Evolutionary conservation across 2,329 filamentous ascomycete species (phyloP).

Genomic region (Cytospora leucostoma): DNA sequence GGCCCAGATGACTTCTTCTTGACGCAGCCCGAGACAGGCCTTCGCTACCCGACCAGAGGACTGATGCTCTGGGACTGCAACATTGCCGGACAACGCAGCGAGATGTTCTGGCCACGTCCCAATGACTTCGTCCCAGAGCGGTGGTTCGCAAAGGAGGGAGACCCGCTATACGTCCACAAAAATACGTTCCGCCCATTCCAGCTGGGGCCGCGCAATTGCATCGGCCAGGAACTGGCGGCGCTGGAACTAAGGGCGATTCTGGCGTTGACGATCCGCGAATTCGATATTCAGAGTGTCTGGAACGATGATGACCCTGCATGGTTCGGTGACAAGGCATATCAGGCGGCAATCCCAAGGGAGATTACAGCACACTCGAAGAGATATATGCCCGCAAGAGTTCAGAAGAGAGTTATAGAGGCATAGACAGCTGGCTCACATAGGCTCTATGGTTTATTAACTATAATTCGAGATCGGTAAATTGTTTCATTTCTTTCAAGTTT

Average conservation of each 20-base stretch:
- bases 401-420: constrained; percentile 6
- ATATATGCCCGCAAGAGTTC: constrained; percentile 17
- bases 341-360: not conserved
- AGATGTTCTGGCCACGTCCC: constrained; percentile 41
- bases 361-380: constrained; percentile 19
- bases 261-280: constrained; percentile 23
- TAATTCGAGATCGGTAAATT: no score
- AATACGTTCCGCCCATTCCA: constrained; percentile 42
- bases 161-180: constrained; percentile 33
- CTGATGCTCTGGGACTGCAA: constrained; percentile 31
- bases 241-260: constrained; percentile 38
- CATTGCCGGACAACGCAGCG: constrained; percentile 35
- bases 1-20: constrained; percentile 37
- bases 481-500: no score
- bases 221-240: constrained; percentile 41
- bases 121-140: constrained; percentile 46
- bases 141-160: constrained; percentile 37
- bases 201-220: constrained; percentile 39
- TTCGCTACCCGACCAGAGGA: constrained; percentile 40
- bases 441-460: not conserved
- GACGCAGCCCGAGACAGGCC: constrained; percentile 39
- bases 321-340: constrained; percentile 21
- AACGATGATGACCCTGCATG: constrained; percentile 18
- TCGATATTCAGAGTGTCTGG: constrained; percentile 22
- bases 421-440: not conserved